Base-by-base conservation (phyloP, 2,329 filamentous ascomycete species). In the Lachnum nothofagi region DNA sequence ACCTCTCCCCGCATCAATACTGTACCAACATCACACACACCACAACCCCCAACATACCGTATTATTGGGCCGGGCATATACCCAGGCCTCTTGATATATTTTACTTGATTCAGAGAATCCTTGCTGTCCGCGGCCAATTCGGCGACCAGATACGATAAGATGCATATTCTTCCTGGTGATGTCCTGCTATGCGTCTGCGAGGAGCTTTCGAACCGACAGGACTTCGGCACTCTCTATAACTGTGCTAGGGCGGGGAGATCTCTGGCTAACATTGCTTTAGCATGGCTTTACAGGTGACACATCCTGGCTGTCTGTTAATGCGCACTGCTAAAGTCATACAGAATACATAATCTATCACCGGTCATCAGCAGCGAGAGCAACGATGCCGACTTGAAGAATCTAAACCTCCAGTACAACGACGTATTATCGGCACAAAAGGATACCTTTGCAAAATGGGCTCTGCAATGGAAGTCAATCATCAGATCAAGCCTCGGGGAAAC, bases 401-500 rank as follows among this genome's bases (percentile, higher is more conserved):
- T 50, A 41, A 44, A 51, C 23, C 47, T 49, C n/a, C 56, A 52
- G 34, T 53, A 47, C 23, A 38, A 55, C 17, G 54, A 29, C 20
- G 53, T 54, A 27, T n/a, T 50, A 17, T 52, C 41, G 19, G 51
- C 53, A 19, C 54, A 55, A 29, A 55, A 46, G 17, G 43, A 42
- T 20, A 59, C 42, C 12, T 41, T 56, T 5, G 52, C 72, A 46
- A 77, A 77, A 65, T 83, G 80, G 76, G 78, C 80, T 2, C 72
- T 78, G 5, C 65, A 86, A 42, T 89, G 85, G 85, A 76, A 78
- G 43, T 82, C 82, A 2, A 78, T 88, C 55, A 77, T 86, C 49
- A 69, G 81, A 6, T 88, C 85, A 7, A 80, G 80, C 49, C 67
- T 83, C 37, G 78, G 75, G 20, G 67, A 71, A 54, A 86, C 85